Conservation (phyloP, 2,329 filamentous ascomycete genomes). For the Teratosphaeria pseudoeucalypti region DNA sequence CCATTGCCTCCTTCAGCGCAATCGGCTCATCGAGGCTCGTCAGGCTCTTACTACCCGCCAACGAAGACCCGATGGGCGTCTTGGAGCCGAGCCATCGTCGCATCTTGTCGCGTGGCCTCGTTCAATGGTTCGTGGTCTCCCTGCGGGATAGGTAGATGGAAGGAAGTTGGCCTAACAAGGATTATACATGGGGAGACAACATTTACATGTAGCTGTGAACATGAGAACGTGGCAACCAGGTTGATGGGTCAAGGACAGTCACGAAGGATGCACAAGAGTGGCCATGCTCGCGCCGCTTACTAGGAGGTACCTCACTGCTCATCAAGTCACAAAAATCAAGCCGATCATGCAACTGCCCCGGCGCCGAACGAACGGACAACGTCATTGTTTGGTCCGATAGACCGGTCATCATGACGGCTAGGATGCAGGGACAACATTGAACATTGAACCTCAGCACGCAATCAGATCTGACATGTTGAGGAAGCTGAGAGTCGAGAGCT, state of each 20-base stretch:
- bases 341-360: background rate
- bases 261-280: background rate
- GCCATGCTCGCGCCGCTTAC: background rate
- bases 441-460: background rate
- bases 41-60: background rate
- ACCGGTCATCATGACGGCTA: background rate
- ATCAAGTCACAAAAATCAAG: background rate
- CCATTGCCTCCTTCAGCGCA: slow-evolving; percentile 37
- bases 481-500: background rate
- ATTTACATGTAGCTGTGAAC: background rate
- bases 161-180: background rate
- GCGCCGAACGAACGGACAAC: background rate
- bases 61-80: background rate
- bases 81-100: background rate
- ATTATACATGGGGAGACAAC: background rate
- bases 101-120: background rate
- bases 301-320: background rate
- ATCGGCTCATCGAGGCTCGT: background rate
- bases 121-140: background rate
- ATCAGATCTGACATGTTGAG: background rate
- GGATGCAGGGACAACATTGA: background rate
- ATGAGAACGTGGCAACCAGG: background rate
- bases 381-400: background rate
- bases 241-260: background rate
- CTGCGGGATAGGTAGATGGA: background rate